phyloP scores from a whole-genome alignment of 805 yeast species.

The Nakazawaea ishiwadae region DNA sequence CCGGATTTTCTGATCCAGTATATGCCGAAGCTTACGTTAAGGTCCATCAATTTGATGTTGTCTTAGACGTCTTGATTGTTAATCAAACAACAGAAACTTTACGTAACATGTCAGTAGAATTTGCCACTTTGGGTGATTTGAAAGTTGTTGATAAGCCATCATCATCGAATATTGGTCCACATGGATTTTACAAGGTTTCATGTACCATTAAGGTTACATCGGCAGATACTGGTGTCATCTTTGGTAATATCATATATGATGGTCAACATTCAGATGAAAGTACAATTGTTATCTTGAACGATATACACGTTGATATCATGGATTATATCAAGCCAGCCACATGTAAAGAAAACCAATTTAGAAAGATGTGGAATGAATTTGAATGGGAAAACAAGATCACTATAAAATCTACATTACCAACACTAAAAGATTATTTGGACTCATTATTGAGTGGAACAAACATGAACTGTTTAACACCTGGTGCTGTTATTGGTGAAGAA shows the following conservation, averaged over 20 bases:
- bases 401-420: slow-evolving; percentile 61
- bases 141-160: slow-evolving; percentile 91
- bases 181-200: slow-evolving; percentile 88
- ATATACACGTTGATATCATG: slow-evolving; percentile 94
- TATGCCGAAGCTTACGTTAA: slow-evolving; percentile 96
- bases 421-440: slow-evolving; percentile 74
- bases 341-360: slow-evolving; percentile 84
- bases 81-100: slow-evolving; percentile 91
- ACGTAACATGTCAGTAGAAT: slow-evolving; percentile 88
- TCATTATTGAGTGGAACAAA: slow-evolving; percentile 78
- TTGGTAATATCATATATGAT: slow-evolving; percentile 95
- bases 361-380: slow-evolving; percentile 98
- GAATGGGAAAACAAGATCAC: slow-evolving; percentile 99
- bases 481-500: slow-evolving; percentile 84
- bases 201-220: slow-evolving; percentile 91
- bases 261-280: slow-evolving; percentile 91
- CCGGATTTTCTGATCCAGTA: slow-evolving; percentile 98
- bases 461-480: slow-evolving; percentile 91
- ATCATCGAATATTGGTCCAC: slow-evolving; percentile 91
- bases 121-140: slow-evolving; percentile 93
- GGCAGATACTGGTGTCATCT: slow-evolving; percentile 97
- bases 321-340: slow-evolving; percentile 96
- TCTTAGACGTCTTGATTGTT: slow-evolving; percentile 86
- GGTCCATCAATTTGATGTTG: slow-evolving; percentile 96
- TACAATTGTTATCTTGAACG: slow-evolving; percentile 87